phyloP scores from a whole-genome alignment of 495 filamentous ascomycete genomes.

The Saxophila tyrrhenica region DNA sequence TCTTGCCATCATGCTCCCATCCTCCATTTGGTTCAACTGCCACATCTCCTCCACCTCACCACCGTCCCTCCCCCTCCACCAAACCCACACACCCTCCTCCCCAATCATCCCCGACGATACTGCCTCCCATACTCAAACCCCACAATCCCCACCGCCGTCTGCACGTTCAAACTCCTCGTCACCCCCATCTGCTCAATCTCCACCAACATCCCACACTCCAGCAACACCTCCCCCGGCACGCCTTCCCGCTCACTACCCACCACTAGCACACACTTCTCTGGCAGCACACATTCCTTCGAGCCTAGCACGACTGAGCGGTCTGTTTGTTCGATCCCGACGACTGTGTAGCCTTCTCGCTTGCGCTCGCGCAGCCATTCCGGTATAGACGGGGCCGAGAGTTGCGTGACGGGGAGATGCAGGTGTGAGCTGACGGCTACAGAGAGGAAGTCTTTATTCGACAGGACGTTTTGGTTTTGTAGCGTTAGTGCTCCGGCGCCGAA shows the following conservation, averaged over 20 bases:
- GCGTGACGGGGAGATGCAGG: conserved; percentile 33
- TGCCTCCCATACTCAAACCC: conserved; percentile 35
- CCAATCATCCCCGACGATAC: background rate
- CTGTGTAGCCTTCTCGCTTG: conserved; percentile 30
- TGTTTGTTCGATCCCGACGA: conserved; percentile 41
- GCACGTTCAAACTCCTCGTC: conserved; percentile 42
- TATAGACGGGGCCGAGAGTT: conserved; percentile 18
- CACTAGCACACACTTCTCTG: conserved; percentile 33
- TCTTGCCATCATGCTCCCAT: too few species aligned
- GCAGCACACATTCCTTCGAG: conserved; percentile 21
- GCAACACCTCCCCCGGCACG: conserved; percentile 33
- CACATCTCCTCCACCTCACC: too few species aligned
- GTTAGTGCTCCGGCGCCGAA: conserved; percentile 33
- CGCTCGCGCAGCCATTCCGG: conserved; percentile 23
- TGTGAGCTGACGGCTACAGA: conserved; percentile 34
- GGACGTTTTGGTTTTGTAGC: conserved; percentile 22
- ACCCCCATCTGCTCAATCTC: conserved; percentile 38
- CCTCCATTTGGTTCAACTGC: too few species aligned
- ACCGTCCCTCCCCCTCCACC: background rate
- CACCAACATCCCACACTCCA: conserved; percentile 36
- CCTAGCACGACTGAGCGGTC: conserved; percentile 34
- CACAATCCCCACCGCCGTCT: conserved; percentile 39
- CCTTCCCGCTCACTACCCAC: conserved; percentile 39
- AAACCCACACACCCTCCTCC: too few species aligned
- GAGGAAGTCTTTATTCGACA: conserved; percentile 32